Evolutionary conservation across 306 rosid genomes (phyloP).

Genomic region (Ochetophila trinervis): DNA sequence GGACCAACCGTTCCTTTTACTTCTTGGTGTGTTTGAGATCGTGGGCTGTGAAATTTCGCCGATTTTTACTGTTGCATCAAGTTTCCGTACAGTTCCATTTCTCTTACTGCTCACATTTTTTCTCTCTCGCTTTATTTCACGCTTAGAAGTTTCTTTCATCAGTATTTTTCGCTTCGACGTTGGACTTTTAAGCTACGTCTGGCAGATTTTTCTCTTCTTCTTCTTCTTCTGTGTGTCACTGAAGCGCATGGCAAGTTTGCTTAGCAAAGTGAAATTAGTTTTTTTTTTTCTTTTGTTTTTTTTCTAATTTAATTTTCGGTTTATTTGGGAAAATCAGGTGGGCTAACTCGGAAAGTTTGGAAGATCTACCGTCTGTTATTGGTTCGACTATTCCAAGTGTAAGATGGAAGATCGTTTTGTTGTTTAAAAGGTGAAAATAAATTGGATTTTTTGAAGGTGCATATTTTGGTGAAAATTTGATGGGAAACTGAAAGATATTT

Average conservation of each 20-base stretch:
- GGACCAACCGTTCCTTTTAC: background rate
- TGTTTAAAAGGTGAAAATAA: constrained; percentile 3
- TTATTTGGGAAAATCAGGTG: background rate
- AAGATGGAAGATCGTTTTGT: background rate
- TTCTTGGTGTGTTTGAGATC: constrained; percentile 30
- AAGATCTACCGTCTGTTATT: constrained; percentile 8
- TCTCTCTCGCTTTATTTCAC: constrained; percentile 24
- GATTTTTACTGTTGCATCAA: constrained; percentile 44
- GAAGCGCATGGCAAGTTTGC: constrained; percentile 9
- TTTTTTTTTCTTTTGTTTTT: background rate
- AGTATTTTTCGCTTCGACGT: constrained; percentile 19
- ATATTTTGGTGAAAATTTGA: constrained; percentile 5
- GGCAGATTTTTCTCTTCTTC: background rate
- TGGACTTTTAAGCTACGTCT: constrained; percentile 27
- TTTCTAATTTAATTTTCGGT: background rate
- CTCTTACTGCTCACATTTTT: constrained; percentile 7
- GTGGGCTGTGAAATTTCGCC: constrained; percentile 27
- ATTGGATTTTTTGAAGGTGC: constrained; percentile 2
- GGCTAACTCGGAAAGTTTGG: constrained; percentile 10
- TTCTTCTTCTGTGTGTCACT: constrained; percentile 2
- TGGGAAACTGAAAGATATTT: constrained; percentile 12
- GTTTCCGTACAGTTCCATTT: constrained; percentile 6
- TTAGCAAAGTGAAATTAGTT: background rate
- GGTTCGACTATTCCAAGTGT: too few relatives aligned
- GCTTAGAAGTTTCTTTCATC: constrained; percentile 23